Evolutionary conservation across 768 basidiomycete species (phyloP), one percentile per base, ranked within the genome.

Genomic region (Collybia nuda): DNA sequence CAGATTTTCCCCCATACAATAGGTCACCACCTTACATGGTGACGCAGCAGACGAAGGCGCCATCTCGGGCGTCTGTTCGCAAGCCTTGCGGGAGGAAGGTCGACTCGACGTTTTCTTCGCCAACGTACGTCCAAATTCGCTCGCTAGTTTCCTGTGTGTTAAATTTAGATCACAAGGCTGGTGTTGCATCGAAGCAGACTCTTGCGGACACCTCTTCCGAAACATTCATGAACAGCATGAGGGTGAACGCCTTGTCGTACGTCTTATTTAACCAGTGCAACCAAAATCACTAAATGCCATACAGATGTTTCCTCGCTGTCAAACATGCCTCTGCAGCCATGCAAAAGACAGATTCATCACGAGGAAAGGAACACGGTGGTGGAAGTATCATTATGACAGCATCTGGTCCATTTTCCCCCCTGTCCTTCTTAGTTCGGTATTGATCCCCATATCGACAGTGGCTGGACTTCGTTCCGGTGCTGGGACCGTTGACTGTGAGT

Each of bases 61-160:
- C 8, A 85, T 97, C 49, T 73, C 80, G 18, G 69, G 67, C 5
- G 64, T 93, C 1, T 93, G 93, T 65, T 71, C 85, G 50, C 83
- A 74, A 50, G 91, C 88, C 2, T 60, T 93, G 26, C 68, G 79
- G 38, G 93, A 97, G 53, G 86, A 95, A 62, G 93, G 93, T 7
- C 79, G 83, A 52, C 75, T 98, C 11, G 95, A 98, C 57, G 85
- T 95, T 55, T 97, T 97, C 76, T 98, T 94, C 63, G 95, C 95
- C 28, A 97, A 98, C 64, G 94, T 92, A 61, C 46, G 82, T 42
- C 18, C n/a, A 21, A 21, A 46, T 19, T 1, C 14, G 14, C 32
- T 14, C 9, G 9, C 32, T 3, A 32, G 32, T 11, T 32, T 9
- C 14, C 14, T 11, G 7, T 24, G 7, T 36, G 22, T 26, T 29